A percentile compares a stretch with the other conserved stretches of the same genome.
Evolutionary conservation across 305 asterid species (phyloP).

Genomic region (Lippia alba): DNA sequence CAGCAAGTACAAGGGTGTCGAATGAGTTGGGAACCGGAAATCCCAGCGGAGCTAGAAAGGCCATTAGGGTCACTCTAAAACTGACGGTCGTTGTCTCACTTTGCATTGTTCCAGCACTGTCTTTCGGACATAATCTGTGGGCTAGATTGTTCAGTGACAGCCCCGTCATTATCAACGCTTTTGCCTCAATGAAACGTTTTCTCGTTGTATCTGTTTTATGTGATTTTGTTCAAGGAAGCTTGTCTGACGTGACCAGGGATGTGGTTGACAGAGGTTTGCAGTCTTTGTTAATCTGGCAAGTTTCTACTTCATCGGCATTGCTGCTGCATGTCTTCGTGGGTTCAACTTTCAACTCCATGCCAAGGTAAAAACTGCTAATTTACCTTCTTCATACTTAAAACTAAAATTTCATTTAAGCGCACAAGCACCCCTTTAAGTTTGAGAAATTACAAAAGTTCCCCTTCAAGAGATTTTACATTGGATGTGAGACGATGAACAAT

Average conservation of each 20-base stretch:
- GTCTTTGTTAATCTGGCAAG: slow-evolving; percentile 50
- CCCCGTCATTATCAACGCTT: slow-evolving; percentile 46
- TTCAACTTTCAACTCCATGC: slow-evolving; percentile 48
- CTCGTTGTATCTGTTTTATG: slow-evolving; percentile 49
- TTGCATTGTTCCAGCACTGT: slow-evolving; percentile 43
- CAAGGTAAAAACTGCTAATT: slow-evolving; percentile 38
- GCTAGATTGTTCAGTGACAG: slow-evolving; percentile 58
- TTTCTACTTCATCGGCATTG: slow-evolving; percentile 51
- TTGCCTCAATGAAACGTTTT: slow-evolving; percentile 53
- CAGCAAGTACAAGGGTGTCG: slow-evolving; percentile 80
- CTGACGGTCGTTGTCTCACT: slow-evolving; percentile 48
- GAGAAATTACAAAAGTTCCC: no score
- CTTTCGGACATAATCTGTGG: slow-evolving; percentile 57
- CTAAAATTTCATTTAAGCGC: no score
- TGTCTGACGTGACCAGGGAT: slow-evolving; percentile 63
- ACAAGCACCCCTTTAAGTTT: no score
- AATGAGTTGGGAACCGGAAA: slow-evolving; percentile 68
- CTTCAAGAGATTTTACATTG: no score
- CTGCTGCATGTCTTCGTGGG: slow-evolving; percentile 46
- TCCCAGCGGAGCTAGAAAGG: slow-evolving; percentile 53
- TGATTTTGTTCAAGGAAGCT: slow-evolving; percentile 66
- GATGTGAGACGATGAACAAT: no score
- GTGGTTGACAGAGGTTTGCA: slow-evolving; percentile 52
- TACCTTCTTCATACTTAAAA: background rate
- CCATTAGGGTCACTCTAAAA: slow-evolving; percentile 59